Percentiles rank a stretch among this genome's conserved stretches.
Evolutionary conservation across 2,329 filamentous ascomycete species (phyloP).

Genomic region (Alternaria brassicicola): DNA sequence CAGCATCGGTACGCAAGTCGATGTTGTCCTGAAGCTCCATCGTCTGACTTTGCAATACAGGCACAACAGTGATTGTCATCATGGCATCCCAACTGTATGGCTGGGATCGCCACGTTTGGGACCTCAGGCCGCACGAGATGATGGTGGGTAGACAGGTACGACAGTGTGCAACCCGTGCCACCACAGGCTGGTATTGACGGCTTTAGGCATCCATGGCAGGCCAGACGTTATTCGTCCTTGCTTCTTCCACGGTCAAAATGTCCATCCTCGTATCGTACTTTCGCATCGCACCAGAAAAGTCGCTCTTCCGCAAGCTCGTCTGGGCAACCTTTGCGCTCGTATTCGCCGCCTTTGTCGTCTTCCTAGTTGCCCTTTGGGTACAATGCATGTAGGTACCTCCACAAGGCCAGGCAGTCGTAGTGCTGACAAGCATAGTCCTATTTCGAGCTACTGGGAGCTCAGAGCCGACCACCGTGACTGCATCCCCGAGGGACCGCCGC

Average conservation of each 20-base stretch:
- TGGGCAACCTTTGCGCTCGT: conserved; percentile 46
- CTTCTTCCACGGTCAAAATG: conserved; percentile 47
- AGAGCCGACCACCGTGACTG: conserved; percentile 48
- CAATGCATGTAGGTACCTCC: conserved; percentile 44
- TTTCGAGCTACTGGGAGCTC: conserved; percentile 54
- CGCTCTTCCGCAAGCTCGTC: conserved; percentile 47
- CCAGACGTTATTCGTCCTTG: conserved; percentile 48
- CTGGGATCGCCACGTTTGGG: conserved; percentile 50
- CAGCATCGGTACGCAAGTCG: conserved; percentile 10
- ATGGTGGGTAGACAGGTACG: conserved; percentile 45
- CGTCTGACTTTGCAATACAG: not conserved
- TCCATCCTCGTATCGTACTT: conserved; percentile 50
- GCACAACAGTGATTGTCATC: conserved; percentile 16
- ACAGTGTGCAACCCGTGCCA: conserved; percentile 23
- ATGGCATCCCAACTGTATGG: conserved; percentile 46
- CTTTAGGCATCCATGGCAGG: conserved; percentile 47
- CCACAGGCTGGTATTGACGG: conserved; percentile 27
- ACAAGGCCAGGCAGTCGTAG: not conserved
- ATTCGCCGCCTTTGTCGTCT: conserved; percentile 43
- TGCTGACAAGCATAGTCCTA: conserved; percentile 48
- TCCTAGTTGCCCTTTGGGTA: conserved; percentile 47
- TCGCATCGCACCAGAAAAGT: conserved; percentile 48
- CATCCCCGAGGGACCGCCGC: conserved; percentile 54
- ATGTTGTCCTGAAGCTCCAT: not conserved
- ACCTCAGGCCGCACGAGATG: conserved; percentile 36